Evolutionary conservation across 352 stramenopile species (phyloP).

Genomic region (Globisporangium irregulare): DNA sequence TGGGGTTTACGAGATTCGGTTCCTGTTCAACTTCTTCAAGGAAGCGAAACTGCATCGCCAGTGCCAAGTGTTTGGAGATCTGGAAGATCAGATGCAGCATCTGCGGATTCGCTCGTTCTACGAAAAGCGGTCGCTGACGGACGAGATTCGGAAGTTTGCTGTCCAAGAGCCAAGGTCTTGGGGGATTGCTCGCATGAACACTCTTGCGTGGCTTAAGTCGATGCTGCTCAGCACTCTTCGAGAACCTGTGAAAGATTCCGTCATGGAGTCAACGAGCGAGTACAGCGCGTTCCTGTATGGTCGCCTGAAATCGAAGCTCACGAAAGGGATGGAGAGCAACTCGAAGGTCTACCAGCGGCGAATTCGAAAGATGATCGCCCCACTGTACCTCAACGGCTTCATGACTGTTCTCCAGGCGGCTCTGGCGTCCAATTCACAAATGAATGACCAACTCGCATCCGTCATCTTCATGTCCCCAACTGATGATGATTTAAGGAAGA

Average conservation of each 20-base stretch:
- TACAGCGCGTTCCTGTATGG: slow-evolving; percentile 38
- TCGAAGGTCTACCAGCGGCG: slow-evolving; percentile 37
- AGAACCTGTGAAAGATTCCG: slow-evolving; percentile 25
- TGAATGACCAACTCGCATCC: slow-evolving; percentile 40
- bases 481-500: slow-evolving; percentile 40
- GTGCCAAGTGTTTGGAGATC: slow-evolving; percentile 51
- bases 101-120: slow-evolving; percentile 54
- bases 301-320: slow-evolving; percentile 34
- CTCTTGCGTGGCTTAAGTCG: slow-evolving; percentile 41
- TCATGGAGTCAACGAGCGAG: slow-evolving; percentile 37
- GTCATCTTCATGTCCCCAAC: slow-evolving; percentile 47
- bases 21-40: slow-evolving; percentile 69
- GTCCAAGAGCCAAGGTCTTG: slow-evolving; percentile 30
- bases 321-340: slow-evolving; percentile 24
- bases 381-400: slow-evolving; percentile 35
- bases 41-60: slow-evolving; percentile 51
- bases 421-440: slow-evolving; percentile 37
- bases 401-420: slow-evolving; percentile 38
- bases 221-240: slow-evolving; percentile 50
- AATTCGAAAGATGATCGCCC: slow-evolving; percentile 35
- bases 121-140: slow-evolving; percentile 39
- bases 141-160: slow-evolving; percentile 46
- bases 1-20: slow-evolving; percentile 59
- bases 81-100: slow-evolving; percentile 66
- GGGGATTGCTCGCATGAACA: slow-evolving; percentile 44